phyloP scores from a whole-genome alignment of 192 early-diverging fungal species.

The Backusella sp. region DNA sequence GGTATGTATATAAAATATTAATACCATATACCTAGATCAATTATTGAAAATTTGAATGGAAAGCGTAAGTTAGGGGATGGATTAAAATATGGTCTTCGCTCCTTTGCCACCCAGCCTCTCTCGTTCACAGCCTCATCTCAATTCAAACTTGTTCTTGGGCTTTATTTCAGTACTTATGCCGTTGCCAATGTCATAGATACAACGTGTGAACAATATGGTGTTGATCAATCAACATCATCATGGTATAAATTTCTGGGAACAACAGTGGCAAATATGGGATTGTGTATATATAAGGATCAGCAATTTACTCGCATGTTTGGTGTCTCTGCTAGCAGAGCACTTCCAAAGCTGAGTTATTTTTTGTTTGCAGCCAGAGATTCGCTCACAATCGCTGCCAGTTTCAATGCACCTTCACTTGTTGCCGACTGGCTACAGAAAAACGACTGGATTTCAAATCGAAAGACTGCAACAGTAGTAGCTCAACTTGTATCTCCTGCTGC shows the following conservation, averaged over 20 bases:
- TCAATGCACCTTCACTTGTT: conserved; percentile 39
- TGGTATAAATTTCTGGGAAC: conserved; percentile 41
- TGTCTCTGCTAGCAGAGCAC: conserved; percentile 20
- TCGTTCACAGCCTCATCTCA: conserved; percentile 27
- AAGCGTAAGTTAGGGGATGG: conserved; percentile 29
- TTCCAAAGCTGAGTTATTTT: conserved; percentile 36
- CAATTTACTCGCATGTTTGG: conserved; percentile 49
- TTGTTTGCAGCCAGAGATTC: conserved; percentile 43
- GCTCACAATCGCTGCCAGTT: conserved; percentile 42
- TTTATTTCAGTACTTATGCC: conserved; percentile 42
- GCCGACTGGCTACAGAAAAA: conserved; percentile 10
- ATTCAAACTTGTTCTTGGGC: conserved; percentile 32
- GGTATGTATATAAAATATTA: neutral
- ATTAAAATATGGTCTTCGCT: conserved; percentile 30
- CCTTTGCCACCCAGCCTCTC: conserved; percentile 29
- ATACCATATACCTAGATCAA: conserved; percentile 26
- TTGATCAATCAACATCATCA: conserved; percentile 16
- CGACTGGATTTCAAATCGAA: neutral
- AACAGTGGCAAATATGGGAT: conserved; percentile 37
- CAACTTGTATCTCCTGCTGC: conserved; percentile 40
- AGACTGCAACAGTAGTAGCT: conserved; percentile 8
- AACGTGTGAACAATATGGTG: conserved; percentile 25
- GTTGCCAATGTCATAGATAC: conserved; percentile 43
- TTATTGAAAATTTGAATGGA: conserved; percentile 48
- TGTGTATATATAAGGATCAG: conserved; percentile 47